Base-by-base conservation (phyloP, 768 basidiomycete species). In the Omphalotus guepiniiformis region DNA sequence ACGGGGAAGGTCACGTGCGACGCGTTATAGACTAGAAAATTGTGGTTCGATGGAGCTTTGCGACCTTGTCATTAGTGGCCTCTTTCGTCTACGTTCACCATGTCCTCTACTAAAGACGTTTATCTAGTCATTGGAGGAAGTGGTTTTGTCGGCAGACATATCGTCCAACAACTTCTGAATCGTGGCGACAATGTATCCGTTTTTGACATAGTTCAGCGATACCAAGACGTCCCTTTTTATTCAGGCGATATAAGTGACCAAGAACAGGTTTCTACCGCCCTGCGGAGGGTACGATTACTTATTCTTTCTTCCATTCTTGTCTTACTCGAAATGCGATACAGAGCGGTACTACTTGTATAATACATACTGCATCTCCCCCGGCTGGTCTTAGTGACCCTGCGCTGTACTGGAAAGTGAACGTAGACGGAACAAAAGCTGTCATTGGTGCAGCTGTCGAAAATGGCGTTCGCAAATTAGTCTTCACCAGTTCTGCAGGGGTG, bases 81-180 rank as follows among this genome's bases (percentile, higher is more conserved):
- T n/a, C n/a, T n/a, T n/a, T n/a, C n/a, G n/a, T n/a, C n/a, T n/a
- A n/a, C 21, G 21, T 3, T 11, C 21, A 29, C 8, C 9, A 41
- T 49, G 48, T 15, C 42, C 50, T 45, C 65, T 23, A 53, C 56
- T 34, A 35, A 47, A 42, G 90, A 95, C 54, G 72, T 81, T 2
- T 97, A 90, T 67, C 70, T 95, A 47, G 93, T 99, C 59, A 86
- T 97, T 59, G 95, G 95, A 19, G 94, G 94, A 48, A 91, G 89
- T 58, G 92, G 93, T 19, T 94, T 95, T 64, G 72, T 95, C 19
- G 93, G 95, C 37, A 74, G 91, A 50, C 88, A 93, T 60, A 90
- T 99, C 56, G 93, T 98, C 25, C 81, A 93, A 56, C 81, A 83
- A 45, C 79, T 98, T 44, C 63, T 88, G 25, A 83, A 79, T 18